Evolutionary conservation across 1,139 yeast genomes (phyloP).

Genomic region (Debaryomyces fabryi): DNA sequence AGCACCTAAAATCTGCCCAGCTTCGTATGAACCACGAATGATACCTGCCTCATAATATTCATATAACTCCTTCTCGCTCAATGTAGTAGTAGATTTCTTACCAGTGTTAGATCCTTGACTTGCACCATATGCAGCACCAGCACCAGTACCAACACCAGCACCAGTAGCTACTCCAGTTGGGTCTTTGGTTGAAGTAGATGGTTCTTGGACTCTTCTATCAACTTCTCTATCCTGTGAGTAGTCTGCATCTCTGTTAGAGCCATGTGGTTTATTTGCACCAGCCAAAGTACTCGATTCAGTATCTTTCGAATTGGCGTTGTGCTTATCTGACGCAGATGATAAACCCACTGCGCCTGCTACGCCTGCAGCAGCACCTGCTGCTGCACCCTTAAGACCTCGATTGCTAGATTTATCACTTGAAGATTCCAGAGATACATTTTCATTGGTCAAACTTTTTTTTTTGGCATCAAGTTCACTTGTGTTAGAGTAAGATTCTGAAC

Average conservation of each 20-base stretch:
- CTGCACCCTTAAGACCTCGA: slow-evolving; percentile 2
- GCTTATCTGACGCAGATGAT: not conserved
- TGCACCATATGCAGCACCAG: slow-evolving; percentile 7
- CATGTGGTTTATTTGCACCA: too few relatives aligned
- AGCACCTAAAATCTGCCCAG: slow-evolving; percentile 17
- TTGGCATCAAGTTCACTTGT: not conserved
- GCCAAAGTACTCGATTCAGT: not conserved
- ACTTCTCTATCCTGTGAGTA: not conserved
- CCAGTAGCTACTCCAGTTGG: not conserved
- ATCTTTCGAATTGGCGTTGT: not conserved
- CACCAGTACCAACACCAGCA: slow-evolving; percentile 3
- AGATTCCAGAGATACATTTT: not conserved
- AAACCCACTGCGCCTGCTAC: slow-evolving; percentile 8
- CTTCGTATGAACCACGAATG: slow-evolving; percentile 18
- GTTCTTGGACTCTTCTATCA: not conserved
- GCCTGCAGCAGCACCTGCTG: slow-evolving; percentile 11
- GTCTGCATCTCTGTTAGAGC: not conserved
- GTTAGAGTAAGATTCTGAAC: not conserved
- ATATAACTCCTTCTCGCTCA: slow-evolving; percentile 9
- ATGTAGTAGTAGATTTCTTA: not conserved
- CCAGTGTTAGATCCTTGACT: not conserved
- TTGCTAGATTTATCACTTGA: not conserved
- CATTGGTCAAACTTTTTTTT: not conserved
- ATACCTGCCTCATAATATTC: slow-evolving; percentile 19
- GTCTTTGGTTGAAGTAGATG: not conserved